These are phyloP conservation scores for Thermochaetoides thermophila DNA, from an alignment of 495 filamentous ascomycete species.

Conservation along the genomic window DNA sequence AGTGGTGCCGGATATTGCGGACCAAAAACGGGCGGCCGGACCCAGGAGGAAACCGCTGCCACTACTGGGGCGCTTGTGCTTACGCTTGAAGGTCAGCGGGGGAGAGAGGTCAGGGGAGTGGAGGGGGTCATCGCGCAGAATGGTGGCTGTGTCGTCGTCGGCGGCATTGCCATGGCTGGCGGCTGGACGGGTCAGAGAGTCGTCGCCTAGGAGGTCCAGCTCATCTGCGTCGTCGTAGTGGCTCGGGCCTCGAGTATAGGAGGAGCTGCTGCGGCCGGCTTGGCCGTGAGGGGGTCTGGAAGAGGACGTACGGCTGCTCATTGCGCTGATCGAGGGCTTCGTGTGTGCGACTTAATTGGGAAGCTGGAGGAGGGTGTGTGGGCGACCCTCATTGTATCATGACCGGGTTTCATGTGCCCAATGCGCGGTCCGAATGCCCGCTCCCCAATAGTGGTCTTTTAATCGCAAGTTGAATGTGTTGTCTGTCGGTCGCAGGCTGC, in stretches of 20 bases:
- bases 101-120: slow-evolving; percentile 31
- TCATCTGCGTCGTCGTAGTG: slow-evolving; percentile 26
- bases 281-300: slow-evolving; percentile 13
- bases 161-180: slow-evolving; percentile 17
- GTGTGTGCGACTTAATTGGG: too few species aligned
- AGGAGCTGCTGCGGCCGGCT: slow-evolving; percentile 11
- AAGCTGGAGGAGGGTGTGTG: slow-evolving; percentile 2
- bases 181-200: slow-evolving; percentile 16
- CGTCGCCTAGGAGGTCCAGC: slow-evolving; percentile 29
- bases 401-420: too few species aligned
- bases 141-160: slow-evolving; percentile 8
- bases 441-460: too few species aligned
- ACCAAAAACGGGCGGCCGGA: slow-evolving; percentile 37
- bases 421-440: too few species aligned
- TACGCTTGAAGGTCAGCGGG: slow-evolving; percentile 74
- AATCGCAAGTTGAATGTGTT: not conserved
- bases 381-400: slow-evolving; percentile 8
- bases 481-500: not conserved
- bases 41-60: too few species aligned
- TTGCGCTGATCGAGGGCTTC: slow-evolving; percentile 12
- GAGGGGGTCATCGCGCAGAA: slow-evolving; percentile 35
- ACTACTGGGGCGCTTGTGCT: slow-evolving; percentile 43
- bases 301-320: slow-evolving; percentile 12
- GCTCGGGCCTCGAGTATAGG: slow-evolving; percentile 1
- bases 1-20: slow-evolving; percentile 37